Evolutionary conservation across 805 yeast genomes (phyloP), one percentile per base, ranked within the genome.

Genomic region (Ogataea kodamae): DNA sequence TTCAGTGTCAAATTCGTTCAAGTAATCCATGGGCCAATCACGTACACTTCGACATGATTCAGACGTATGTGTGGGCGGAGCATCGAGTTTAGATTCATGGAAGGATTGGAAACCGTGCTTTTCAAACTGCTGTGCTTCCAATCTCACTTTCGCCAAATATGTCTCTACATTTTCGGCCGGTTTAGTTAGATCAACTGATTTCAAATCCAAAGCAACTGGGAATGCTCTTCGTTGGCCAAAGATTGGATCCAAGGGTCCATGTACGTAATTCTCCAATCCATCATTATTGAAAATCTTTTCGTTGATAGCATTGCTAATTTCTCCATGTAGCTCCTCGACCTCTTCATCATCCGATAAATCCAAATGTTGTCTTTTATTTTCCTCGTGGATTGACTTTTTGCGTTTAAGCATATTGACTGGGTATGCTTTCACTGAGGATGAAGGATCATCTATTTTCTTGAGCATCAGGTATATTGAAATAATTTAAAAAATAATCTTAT

Each of bases 181-280:
- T 17, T 37, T 33, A 2, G 18, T 18, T 4, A 40, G 28, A 29
- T 57, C 54, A 4, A 48, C 37, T 3, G 30, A 17, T 1, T 18
- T 30, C 9, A 48, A 25, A 29, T 48, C 50, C 7, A 61, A 33
- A 1, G 33, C 24, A 7, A 61, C 33, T 0, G 66, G 66, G 21
- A 61, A 61, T 10, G 64, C 66, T 22, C 60, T 35, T 22, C 60
- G 29, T 37, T 61, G 66, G 0, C 65, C 65, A 45, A 59, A 61
- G 9, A 50, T 26, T 3, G 62, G 59, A 36, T 61, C 66, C n/a
- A 61, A 10, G 0, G 63, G 63, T 0, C 65, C 65, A 16, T 46
- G 52, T 9, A 50, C 48, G 25, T 49, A 42, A 10, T 37, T 15
- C 3, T 25, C 28, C 6, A 22, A 8, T 6, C 30, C 39, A 18